A percentile compares a stretch with the other conserved stretches of the same genome.
Conservation (phyloP, 805 yeast species). For the Starmerella bombi region DNA sequence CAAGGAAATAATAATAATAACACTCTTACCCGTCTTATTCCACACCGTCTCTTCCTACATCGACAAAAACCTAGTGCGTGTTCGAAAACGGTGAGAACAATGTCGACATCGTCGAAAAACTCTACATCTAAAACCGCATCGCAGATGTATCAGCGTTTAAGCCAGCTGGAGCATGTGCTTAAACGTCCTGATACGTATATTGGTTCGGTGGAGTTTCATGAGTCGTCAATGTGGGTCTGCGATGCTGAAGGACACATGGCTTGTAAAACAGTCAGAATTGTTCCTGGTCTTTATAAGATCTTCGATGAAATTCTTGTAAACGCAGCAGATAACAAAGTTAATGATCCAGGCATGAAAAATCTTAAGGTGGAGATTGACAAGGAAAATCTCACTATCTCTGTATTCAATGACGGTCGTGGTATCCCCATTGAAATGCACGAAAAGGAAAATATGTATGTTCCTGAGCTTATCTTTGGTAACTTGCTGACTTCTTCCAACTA, state of each 20-base stretch:
- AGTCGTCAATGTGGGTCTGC: conserved; percentile 72
- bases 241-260: conserved; percentile 54
- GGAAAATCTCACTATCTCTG: conserved; percentile 60
- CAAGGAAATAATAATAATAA: too few species aligned
- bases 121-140: conserved; percentile 15
- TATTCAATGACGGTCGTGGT: conserved; percentile 87
- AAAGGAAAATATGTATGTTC: conserved; percentile 85
- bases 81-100: background rate
- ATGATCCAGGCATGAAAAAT: conserved; percentile 81
- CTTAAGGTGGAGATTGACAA: conserved; percentile 72
- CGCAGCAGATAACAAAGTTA: conserved; percentile 96
- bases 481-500: conserved; percentile 89
- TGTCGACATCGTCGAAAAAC: background rate
- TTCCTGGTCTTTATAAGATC: conserved; percentile 91
- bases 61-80: background rate
- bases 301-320: conserved; percentile 95
- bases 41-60: background rate
- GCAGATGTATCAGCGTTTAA: conserved; percentile 62
- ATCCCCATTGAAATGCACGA: conserved; percentile 87
- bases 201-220: conserved; percentile 81
- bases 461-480: conserved; percentile 92
- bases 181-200: conserved; percentile 97
- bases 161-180: conserved; percentile 90
- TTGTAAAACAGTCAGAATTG: conserved; percentile 49
- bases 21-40: background rate